These are phyloP conservation scores for Uncinocarpus reesii DNA, from an alignment of 2,329 filamentous ascomycete species.

Conservation along the genomic window DNA sequence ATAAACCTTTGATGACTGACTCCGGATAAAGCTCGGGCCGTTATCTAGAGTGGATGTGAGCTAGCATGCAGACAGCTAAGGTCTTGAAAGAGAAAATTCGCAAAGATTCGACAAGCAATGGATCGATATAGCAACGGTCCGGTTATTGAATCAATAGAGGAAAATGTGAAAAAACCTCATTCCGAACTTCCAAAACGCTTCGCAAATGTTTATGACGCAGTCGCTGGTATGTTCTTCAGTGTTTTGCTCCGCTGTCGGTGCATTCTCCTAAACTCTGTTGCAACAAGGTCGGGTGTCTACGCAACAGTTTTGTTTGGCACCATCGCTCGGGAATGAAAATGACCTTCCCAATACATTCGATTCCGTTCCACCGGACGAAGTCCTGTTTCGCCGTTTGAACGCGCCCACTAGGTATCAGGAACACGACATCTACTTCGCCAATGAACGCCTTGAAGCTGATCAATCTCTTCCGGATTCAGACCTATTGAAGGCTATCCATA, in stretches of 20 bases:
- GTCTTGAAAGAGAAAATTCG: too few species aligned
- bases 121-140: not conserved
- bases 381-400: constrained; percentile 44
- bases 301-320: constrained; percentile 27
- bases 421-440: constrained; percentile 46
- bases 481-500: constrained; percentile 47
- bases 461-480: constrained; percentile 45
- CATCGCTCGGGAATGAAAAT: constrained; percentile 22
- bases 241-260: too few species aligned
- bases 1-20: too few species aligned
- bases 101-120: not conserved
- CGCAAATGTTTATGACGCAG: constrained; percentile 48
- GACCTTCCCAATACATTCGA: constrained; percentile 27
- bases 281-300: constrained; percentile 40
- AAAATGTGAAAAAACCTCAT: not conserved
- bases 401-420: constrained; percentile 45
- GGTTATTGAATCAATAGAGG: not conserved
- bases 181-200: constrained; percentile 23
- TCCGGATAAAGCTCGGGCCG: too few species aligned
- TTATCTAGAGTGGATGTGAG: too few species aligned
- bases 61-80: not conserved
- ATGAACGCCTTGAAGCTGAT: constrained; percentile 36
- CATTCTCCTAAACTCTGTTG: constrained; percentile 9
- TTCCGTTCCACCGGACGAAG: constrained; percentile 47
- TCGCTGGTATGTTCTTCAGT: constrained; percentile 38